Conservation (phyloP, 2,329 filamentous ascomycete genomes). For the Colletotrichum zoysiae region DNA sequence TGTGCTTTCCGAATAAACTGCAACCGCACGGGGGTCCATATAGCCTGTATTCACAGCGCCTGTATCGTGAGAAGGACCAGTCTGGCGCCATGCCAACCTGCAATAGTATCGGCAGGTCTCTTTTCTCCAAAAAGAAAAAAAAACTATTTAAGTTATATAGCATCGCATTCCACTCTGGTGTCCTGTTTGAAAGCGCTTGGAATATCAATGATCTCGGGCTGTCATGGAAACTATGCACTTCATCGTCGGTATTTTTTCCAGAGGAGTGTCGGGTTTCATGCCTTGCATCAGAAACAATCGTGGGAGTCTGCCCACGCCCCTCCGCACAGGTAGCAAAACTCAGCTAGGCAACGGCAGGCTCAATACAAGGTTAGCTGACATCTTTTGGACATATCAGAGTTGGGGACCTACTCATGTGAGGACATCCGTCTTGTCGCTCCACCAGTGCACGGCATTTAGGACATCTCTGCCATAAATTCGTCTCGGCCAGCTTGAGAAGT, state of each 20-base stretch:
- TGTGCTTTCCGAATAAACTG: neutral
- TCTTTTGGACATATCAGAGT: too few species aligned
- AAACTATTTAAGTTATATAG: too few species aligned
- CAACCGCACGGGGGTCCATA: neutral
- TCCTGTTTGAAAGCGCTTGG: neutral
- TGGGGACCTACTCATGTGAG: constrained; percentile 67
- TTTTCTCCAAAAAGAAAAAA: neutral
- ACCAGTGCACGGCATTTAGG: constrained; percentile 59
- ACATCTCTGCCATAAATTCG: constrained; percentile 66
- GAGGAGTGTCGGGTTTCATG: neutral
- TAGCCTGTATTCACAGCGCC: neutral
- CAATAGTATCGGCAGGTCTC: neutral
- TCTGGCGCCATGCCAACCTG: neutral
- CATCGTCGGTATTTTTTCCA: too few species aligned
- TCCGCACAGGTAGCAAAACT: constrained; percentile 67
- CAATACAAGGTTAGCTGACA: neutral
- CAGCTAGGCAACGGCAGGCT: constrained; percentile 59
- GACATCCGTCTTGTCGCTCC: constrained; percentile 63
- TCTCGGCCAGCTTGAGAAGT: constrained; percentile 55
- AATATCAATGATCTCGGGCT: neutral
- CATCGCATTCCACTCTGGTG: neutral
- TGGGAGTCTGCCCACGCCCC: constrained; percentile 54
- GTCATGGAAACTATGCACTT: neutral
- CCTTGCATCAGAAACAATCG: neutral
- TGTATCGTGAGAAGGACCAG: neutral